Percentiles rank a stretch among this genome's conserved stretches.
phyloP scores from a whole-genome alignment of 805 yeast genomes.

The Helenozyma baotianmanensis region DNA sequence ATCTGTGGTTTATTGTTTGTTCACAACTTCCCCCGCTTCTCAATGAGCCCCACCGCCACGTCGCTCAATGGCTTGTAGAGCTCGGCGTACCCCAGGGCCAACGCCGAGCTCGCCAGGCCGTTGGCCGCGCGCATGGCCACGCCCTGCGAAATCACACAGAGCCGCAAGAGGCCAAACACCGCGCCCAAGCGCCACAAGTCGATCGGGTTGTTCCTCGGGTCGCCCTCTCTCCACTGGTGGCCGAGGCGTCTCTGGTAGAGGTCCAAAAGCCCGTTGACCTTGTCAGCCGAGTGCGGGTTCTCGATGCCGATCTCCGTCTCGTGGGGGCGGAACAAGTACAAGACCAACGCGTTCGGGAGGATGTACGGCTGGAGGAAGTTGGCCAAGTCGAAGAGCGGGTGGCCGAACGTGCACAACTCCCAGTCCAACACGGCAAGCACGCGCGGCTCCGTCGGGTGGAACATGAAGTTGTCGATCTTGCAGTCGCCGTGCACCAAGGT shows the following conservation, averaged over 20 bases:
- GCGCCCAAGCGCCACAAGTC: slow-evolving; percentile 49
- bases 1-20: no score
- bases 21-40: slow-evolving; percentile 6
- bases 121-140: slow-evolving; percentile 50
- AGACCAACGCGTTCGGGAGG: slow-evolving; percentile 33
- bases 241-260: slow-evolving; percentile 22
- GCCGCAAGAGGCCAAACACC: slow-evolving; percentile 51
- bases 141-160: slow-evolving; percentile 58
- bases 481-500: slow-evolving; percentile 61
- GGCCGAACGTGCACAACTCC: slow-evolving; percentile 64
- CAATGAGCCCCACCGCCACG: slow-evolving; percentile 20
- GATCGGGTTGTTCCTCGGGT: slow-evolving; percentile 39
- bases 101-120: slow-evolving; percentile 52
- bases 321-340: slow-evolving; percentile 19
- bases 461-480: slow-evolving; percentile 60
- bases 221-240: slow-evolving; percentile 26
- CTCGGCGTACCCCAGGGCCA: slow-evolving; percentile 39
- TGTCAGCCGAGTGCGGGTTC: slow-evolving; percentile 18
- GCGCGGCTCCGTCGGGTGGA: slow-evolving; percentile 46
- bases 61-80: slow-evolving; percentile 29
- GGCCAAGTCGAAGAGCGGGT: slow-evolving; percentile 59
- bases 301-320: slow-evolving; percentile 31
- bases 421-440: slow-evolving; percentile 59
- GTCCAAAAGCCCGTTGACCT: slow-evolving; percentile 22
- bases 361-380: slow-evolving; percentile 54